Percentiles rank a stretch among this genome's conserved stretches.
Conservation (phyloP, 2,329 filamentous ascomycete genomes). For the Penicillium nordicum region DNA sequence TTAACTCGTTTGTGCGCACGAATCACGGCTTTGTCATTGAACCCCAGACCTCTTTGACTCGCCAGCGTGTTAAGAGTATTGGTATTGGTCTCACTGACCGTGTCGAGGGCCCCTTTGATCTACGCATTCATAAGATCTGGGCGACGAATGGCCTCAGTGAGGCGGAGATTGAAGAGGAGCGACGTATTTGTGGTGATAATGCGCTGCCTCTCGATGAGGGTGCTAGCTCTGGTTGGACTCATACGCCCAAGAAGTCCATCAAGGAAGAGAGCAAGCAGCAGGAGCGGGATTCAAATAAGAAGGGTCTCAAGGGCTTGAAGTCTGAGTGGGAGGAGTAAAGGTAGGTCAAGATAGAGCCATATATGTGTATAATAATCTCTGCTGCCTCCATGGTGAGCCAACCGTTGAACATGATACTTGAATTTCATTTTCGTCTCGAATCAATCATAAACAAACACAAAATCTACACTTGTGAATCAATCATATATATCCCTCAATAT, state of each 20-base stretch:
- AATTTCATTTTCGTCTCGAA: constrained; percentile 9
- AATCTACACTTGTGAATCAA: neutral
- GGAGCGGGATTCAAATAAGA: constrained; percentile 25
- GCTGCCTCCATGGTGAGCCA: neutral
- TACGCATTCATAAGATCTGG: constrained; percentile 84
- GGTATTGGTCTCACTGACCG: constrained; percentile 88
- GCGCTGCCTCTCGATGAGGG: constrained; percentile 39
- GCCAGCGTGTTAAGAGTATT: constrained; percentile 78
- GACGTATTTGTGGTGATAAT: constrained; percentile 39
- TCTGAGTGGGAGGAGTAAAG: constrained; percentile 34
- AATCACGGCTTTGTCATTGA: constrained; percentile 90
- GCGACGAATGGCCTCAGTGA: constrained; percentile 69
- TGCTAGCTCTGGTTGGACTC: constrained; percentile 29
- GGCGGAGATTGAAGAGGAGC: constrained; percentile 41
- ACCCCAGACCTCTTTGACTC: constrained; percentile 84
- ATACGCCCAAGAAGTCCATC: constrained; percentile 2
- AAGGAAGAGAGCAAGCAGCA: constrained; percentile 5
- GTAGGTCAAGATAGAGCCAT: neutral
- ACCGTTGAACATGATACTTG: neutral
- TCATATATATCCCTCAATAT: neutral
- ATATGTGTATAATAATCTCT: constrained; percentile 8
- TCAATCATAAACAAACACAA: constrained; percentile 7
- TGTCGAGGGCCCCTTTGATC: constrained; percentile 80
- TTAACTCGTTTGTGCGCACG: constrained; percentile 90
- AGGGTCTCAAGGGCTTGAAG: constrained; percentile 35